Percentiles rank a stretch among this genome's conserved stretches.
phyloP scores from a whole-genome alignment of 2,329 filamentous ascomycete genomes.

The Trichoderma sp. region DNA sequence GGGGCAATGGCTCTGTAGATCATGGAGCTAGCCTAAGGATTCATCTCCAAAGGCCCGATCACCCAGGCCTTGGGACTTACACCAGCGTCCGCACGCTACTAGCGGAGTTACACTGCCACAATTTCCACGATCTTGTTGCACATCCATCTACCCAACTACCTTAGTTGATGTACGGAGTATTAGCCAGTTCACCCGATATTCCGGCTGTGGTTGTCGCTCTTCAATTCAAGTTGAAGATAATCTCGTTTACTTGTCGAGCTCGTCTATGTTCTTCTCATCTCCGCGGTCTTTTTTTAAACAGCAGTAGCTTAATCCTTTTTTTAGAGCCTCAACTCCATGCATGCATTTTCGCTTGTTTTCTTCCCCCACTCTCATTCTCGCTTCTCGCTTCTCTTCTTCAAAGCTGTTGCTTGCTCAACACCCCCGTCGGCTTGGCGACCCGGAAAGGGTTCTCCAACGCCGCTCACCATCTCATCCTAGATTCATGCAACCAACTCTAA shows the following conservation, averaged over 20 bases:
- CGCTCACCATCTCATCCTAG: not conserved
- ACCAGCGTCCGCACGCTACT: not conserved
- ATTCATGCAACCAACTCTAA: not conserved
- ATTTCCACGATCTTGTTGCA: not conserved
- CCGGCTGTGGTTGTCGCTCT: not conserved
- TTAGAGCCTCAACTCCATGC: not conserved
- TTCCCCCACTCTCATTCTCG: not conserved
- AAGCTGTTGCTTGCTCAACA: not conserved
- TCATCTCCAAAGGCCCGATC: constrained; percentile 8
- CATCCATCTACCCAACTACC: not conserved
- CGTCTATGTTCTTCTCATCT: constrained; percentile 2
- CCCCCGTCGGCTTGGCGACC: not conserved
- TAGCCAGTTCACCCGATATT: not conserved
- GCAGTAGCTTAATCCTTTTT: constrained; percentile 3
- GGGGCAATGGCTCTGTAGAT: not conserved
- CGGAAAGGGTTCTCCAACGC: not conserved
- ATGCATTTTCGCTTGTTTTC: not conserved
- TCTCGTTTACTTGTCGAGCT: not conserved
- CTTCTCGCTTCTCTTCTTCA: not conserved
- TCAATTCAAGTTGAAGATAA: not conserved
- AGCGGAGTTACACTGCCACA: not conserved
- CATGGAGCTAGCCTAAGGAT: not conserved
- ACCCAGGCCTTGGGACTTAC: not conserved
- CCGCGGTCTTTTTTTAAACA: not conserved
- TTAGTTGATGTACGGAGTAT: not conserved